A percentile compares a stretch with the other conserved stretches of the same genome.
Evolutionary conservation across 2,329 filamentous ascomycete genomes (phyloP).

Genomic region (Nigrospora sphaerica): DNA sequence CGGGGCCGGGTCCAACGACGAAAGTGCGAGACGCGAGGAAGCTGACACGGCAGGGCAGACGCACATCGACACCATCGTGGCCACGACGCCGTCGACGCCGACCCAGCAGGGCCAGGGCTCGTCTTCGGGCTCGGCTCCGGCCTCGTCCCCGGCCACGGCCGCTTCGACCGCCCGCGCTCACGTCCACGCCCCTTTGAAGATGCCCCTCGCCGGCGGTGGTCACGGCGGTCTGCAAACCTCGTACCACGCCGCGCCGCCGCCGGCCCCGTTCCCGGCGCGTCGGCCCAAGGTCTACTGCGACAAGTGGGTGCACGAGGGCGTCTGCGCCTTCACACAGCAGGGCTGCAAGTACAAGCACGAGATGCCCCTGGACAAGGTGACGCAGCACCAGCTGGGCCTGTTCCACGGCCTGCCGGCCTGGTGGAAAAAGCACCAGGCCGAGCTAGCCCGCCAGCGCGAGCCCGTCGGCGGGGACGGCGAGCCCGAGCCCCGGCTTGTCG

Average conservation of each 20-base stretch:
- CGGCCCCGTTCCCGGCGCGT: constrained; percentile 10
- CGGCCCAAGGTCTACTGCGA: constrained; percentile 70
- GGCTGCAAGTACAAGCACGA: constrained; percentile 88
- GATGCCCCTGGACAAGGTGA: constrained; percentile 66
- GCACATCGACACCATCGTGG: constrained; percentile 30
- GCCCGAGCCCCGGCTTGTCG: too few species aligned
- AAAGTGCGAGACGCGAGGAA: constrained; percentile 3
- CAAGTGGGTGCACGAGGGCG: constrained; percentile 81
- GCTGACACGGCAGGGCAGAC: constrained; percentile 13
- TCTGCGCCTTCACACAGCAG: constrained; percentile 78
- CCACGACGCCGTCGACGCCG: constrained; percentile 19
- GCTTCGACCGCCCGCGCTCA: too few species aligned
- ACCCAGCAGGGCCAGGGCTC: constrained; percentile 3
- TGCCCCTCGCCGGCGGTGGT: neutral
- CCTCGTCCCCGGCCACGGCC: neutral
- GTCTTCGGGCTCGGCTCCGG: neutral
- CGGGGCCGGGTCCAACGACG: too few species aligned
- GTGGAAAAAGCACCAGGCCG: constrained; percentile 50
- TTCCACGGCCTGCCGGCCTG: constrained; percentile 55
- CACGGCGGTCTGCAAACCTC: neutral
- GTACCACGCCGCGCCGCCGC: neutral
- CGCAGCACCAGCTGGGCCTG: constrained; percentile 64
- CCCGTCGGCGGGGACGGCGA: neutral
- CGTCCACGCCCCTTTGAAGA: too few species aligned
- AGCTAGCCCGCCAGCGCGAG: constrained; percentile 26